A percentile compares a stretch with the other conserved stretches of the same genome.
These are phyloP conservation scores for Lichtheimia hyalospora DNA, from an alignment of 371 early-diverging fungal species.

Conservation along the genomic window DNA sequence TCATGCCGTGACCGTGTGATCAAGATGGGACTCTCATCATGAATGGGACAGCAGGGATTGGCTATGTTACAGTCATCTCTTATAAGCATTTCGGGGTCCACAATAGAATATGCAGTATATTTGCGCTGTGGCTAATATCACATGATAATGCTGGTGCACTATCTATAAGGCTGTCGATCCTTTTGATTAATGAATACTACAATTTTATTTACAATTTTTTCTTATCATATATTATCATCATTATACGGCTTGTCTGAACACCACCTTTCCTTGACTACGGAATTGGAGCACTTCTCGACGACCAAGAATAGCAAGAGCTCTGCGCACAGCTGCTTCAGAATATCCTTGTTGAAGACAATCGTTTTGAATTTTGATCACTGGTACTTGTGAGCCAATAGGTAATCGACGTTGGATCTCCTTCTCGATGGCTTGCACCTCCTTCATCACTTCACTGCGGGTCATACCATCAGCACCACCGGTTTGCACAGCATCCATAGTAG, in stretches of 20 bases:
- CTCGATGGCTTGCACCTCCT: conserved; percentile 78
- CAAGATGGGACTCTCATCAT: too few relatives aligned
- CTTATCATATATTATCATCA: background rate
- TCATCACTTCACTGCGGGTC: conserved; percentile 69
- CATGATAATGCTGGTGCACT: too few relatives aligned
- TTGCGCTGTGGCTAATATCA: too few relatives aligned
- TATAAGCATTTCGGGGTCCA: too few relatives aligned
- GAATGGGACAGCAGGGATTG: too few relatives aligned
- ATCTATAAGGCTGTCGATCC: too few relatives aligned
- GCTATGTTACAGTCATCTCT: too few relatives aligned
- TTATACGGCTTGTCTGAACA: conserved; percentile 21
- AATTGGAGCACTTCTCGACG: conserved; percentile 87
- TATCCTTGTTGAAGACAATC: conserved; percentile 69
- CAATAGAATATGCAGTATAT: too few relatives aligned
- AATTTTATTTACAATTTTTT: background rate
- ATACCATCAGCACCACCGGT: conserved; percentile 79
- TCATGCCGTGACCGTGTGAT: too few relatives aligned
- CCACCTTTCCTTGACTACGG: conserved; percentile 72
- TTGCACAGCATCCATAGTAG: conserved; percentile 98
- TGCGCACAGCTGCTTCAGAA: conserved; percentile 67
- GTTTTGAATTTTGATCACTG: conserved; percentile 67
- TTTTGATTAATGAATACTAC: too few relatives aligned
- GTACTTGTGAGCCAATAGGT: conserved; percentile 88
- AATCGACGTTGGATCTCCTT: conserved; percentile 82
- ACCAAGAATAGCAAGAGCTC: conserved; percentile 79